Percentiles rank a stretch among this genome's conserved stretches.
These are phyloP conservation scores for Parmelia sp. DNA, from an alignment of 495 filamentous ascomycete genomes.

Conservation along the genomic window DNA sequence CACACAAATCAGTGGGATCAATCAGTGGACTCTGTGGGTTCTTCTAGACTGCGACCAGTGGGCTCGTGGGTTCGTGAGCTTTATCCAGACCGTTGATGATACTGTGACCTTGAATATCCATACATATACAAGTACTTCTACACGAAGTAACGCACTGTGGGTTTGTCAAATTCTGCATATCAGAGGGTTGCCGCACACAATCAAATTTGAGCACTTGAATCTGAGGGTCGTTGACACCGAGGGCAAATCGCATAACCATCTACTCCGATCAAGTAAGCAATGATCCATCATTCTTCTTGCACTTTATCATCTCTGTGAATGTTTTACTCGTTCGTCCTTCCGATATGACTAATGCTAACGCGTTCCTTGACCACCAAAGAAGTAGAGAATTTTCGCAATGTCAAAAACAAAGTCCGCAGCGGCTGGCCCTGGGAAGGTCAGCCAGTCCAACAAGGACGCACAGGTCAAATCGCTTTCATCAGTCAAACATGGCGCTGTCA, in stretches of 20 bases:
- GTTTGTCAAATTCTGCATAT: constrained; percentile 14
- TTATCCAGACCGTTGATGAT: constrained; percentile 9
- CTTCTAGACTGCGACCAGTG: constrained; percentile 19
- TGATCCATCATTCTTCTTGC: background rate
- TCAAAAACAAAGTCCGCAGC: constrained; percentile 46
- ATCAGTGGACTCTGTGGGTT: constrained; percentile 22
- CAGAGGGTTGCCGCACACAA: constrained; percentile 20
- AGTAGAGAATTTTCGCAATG: constrained; percentile 36
- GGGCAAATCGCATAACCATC: constrained; percentile 15
- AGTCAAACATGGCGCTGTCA: constrained; percentile 48
- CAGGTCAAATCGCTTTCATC: constrained; percentile 45
- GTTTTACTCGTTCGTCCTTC: background rate
- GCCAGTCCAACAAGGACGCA: constrained; percentile 38
- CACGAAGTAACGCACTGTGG: constrained; percentile 14
- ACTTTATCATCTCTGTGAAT: background rate
- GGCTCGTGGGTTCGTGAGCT: constrained; percentile 17
- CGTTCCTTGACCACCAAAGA: background rate
- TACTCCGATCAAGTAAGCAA: background rate
- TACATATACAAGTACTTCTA: constrained; percentile 14
- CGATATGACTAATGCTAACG: background rate
- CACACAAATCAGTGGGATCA: constrained; percentile 18
- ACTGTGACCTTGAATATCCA: constrained; percentile 15
- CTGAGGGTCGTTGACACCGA: constrained; percentile 16
- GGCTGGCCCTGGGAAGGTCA: constrained; percentile 36
- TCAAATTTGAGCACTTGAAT: constrained; percentile 10